Percentiles rank a stretch among this genome's conserved stretches.
phyloP scores from a whole-genome alignment of 495 filamentous ascomycete genomes.

The Aspergillus panamensis region DNA sequence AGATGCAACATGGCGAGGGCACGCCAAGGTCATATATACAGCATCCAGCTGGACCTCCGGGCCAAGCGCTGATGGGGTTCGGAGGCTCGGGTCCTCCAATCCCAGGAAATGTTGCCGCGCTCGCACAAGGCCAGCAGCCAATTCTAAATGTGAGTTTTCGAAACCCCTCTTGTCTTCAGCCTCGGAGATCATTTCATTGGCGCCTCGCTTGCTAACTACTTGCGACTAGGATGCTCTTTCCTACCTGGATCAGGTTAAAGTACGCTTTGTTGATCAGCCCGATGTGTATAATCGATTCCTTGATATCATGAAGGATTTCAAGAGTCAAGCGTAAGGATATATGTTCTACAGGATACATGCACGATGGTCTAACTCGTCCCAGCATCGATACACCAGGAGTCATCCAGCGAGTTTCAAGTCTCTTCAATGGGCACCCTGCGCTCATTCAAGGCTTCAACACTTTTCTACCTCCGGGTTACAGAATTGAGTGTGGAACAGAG shows the following conservation, averaged over 20 bases:
- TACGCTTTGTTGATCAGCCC: conserved; percentile 92
- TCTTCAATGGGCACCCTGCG: conserved; percentile 94
- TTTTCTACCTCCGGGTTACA: conserved; percentile 93
- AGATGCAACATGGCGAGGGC: conserved; percentile 58
- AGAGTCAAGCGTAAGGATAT: conserved; percentile 81
- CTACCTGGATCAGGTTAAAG: conserved; percentile 98
- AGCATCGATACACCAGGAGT: conserved; percentile 98
- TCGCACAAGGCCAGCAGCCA: conserved; percentile 85
- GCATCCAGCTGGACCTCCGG: conserved; percentile 52
- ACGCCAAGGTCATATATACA: conserved; percentile 62
- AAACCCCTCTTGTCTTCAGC: not conserved
- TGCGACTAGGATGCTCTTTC: conserved; percentile 79
- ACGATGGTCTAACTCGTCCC: conserved; percentile 19
- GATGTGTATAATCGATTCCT: conserved; percentile 98
- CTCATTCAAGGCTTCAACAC: conserved; percentile 99
- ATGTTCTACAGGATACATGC: not conserved
- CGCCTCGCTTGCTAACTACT: conserved; percentile 12
- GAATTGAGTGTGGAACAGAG: conserved; percentile 90
- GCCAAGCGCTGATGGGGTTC: conserved; percentile 60
- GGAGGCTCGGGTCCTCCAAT: conserved; percentile 45
- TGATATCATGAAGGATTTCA: conserved; percentile 99
- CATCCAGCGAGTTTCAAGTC: conserved; percentile 92
- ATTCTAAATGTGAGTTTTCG: conserved; percentile 75
- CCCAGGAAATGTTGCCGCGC: conserved; percentile 55
- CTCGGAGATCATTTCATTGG: not conserved